These are phyloP conservation scores for Dactylellina leptospora DNA, from an alignment of 2,329 filamentous ascomycete genomes.

Conservation along the genomic window DNA sequence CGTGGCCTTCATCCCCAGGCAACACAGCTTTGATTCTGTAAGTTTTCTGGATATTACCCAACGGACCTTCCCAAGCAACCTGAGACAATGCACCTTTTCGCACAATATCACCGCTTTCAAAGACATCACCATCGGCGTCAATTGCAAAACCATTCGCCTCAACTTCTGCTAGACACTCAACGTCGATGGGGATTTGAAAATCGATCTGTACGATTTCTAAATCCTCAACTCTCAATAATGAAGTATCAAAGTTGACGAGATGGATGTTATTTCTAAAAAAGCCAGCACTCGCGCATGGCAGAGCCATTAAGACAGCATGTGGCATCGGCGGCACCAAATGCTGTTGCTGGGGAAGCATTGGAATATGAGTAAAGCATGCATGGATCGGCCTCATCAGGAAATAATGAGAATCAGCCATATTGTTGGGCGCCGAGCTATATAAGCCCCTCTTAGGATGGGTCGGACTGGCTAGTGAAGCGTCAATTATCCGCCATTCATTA, in stretches of 20 bases:
- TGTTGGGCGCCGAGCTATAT: conserved; percentile 77
- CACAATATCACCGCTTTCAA: conserved; percentile 87
- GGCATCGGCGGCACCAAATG: conserved; percentile 90
- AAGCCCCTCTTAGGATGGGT: conserved; percentile 81
- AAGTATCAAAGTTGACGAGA: conserved; percentile 90
- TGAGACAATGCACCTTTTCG: conserved; percentile 88
- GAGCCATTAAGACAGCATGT: conserved; percentile 82
- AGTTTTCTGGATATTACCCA: conserved; percentile 78
- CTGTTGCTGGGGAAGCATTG: conserved; percentile 85
- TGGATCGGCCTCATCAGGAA: conserved; percentile 90
- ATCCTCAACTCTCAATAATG: conserved; percentile 82
- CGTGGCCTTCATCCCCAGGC: conserved; percentile 89
- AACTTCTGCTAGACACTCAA: conserved; percentile 91
- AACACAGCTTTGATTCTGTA: conserved; percentile 93
- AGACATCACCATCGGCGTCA: conserved; percentile 88
- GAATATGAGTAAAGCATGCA: conserved; percentile 94
- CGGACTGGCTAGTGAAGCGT: conserved; percentile 88
- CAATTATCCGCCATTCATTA: conserved; percentile 94
- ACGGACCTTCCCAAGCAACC: conserved; percentile 74
- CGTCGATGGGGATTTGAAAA: conserved; percentile 84
- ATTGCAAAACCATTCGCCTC: conserved; percentile 81
- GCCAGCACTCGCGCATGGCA: conserved; percentile 84
- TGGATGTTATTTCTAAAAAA: conserved; percentile 85
- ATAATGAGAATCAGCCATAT: conserved; percentile 85
- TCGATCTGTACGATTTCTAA: conserved; percentile 92